phyloP scores from a whole-genome alignment of 2,329 filamentous ascomycete species.

The Fusarium gaditjirri region DNA sequence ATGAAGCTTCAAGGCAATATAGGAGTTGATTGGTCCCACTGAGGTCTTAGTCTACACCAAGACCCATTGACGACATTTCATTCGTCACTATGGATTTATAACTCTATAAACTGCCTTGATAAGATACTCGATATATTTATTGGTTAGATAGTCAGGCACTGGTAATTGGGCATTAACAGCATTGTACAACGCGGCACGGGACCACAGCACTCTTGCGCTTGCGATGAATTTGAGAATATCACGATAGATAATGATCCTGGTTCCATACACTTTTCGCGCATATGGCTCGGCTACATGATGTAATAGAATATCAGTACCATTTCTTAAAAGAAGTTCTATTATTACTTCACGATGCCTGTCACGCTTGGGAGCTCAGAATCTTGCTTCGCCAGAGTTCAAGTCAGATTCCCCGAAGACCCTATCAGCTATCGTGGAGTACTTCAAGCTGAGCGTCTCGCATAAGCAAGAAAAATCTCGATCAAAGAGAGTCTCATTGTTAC shows the following conservation, averaged over 20 bases:
- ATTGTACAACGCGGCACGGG: not conserved
- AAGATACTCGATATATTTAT: not conserved
- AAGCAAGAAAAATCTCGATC: accelerated
- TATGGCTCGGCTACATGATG: not conserved
- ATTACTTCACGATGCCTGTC: accelerated
- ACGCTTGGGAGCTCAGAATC: accelerated
- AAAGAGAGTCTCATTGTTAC: accelerated
- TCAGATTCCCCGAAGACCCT: not conserved
- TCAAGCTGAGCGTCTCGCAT: not conserved
- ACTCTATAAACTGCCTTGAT: not conserved
- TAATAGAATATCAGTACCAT: too few relatives aligned
- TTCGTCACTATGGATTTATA: not conserved
- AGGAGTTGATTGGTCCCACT: not conserved
- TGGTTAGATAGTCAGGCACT: not conserved
- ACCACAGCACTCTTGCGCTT: not conserved
- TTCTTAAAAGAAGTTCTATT: not conserved
- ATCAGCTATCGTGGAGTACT: not conserved
- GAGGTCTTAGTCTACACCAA: not conserved
- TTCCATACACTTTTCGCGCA: not conserved
- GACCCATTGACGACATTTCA: not conserved
- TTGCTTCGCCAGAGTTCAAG: not conserved
- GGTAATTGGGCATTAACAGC: accelerated
- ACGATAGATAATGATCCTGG: not conserved
- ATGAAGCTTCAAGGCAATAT: accelerated
- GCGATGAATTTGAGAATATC: accelerated